These are phyloP conservation scores for Cyberlindnera veronae DNA, from an alignment of 805 yeast species.

Conservation along the genomic window DNA sequence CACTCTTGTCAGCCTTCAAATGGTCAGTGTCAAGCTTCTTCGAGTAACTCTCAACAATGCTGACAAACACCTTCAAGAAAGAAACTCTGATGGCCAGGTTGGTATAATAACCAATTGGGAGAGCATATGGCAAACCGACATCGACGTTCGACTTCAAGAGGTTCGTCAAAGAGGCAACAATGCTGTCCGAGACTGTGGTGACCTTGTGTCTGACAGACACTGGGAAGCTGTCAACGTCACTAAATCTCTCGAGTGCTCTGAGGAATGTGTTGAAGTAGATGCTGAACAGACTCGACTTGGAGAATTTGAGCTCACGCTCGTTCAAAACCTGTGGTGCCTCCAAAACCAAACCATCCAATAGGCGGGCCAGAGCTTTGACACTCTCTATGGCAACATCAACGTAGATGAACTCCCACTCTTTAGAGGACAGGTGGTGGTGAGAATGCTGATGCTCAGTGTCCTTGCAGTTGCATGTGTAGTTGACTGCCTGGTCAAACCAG, in stretches of 20 bases:
- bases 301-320: slow-evolving; percentile 49
- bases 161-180: slow-evolving; percentile 63
- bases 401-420: slow-evolving; percentile 46
- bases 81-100: slow-evolving; percentile 64
- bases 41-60: slow-evolving; percentile 44
- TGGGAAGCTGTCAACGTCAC: slow-evolving; percentile 33
- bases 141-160: slow-evolving; percentile 70
- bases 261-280: slow-evolving; percentile 63
- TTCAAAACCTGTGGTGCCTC: slow-evolving; percentile 56
- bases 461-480: slow-evolving; percentile 31
- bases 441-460: slow-evolving; percentile 4
- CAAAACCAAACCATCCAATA: slow-evolving; percentile 53
- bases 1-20: slow-evolving; percentile 28
- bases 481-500: slow-evolving; percentile 54
- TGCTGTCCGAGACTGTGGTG: slow-evolving; percentile 55
- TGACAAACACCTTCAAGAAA: slow-evolving; percentile 73
- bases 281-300: slow-evolving; percentile 60
- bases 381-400: slow-evolving; percentile 65
- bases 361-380: slow-evolving; percentile 51
- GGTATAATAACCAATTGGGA: slow-evolving; percentile 75
- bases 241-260: slow-evolving; percentile 39
- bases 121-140: slow-evolving; percentile 69
- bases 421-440: slow-evolving; percentile 4
- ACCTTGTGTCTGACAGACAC: slow-evolving; percentile 49
- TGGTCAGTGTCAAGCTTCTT: slow-evolving; percentile 18